phyloP scores from a whole-genome alignment of 208 protist genomes.

The Herpetomonas samuelpessoai region DNA sequence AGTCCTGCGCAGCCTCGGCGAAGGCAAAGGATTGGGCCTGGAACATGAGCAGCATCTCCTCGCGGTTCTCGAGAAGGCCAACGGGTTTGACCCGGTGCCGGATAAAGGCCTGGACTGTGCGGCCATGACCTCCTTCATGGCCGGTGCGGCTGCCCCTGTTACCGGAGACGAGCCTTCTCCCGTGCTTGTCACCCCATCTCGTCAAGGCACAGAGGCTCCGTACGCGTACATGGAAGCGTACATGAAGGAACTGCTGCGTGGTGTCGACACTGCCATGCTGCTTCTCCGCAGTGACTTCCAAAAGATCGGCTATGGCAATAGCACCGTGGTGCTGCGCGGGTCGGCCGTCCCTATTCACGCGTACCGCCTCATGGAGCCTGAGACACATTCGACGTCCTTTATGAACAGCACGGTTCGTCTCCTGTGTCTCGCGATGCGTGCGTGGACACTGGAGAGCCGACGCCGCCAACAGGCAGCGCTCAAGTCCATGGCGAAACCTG shows the following conservation, averaged over 20 bases:
- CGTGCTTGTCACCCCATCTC: background rate
- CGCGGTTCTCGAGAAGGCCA: background rate
- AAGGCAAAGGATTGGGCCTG: background rate
- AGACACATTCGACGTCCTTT: slow-evolving; percentile 34
- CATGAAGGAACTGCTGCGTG: slow-evolving; percentile 24
- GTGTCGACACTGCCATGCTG: slow-evolving; percentile 15
- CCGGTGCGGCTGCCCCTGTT: background rate
- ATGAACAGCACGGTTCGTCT: slow-evolving; percentile 39
- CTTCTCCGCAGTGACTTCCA: slow-evolving; percentile 27
- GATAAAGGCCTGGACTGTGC: background rate
- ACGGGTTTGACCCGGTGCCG: slow-evolving; percentile 1
- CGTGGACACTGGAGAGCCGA: slow-evolving; percentile 38
- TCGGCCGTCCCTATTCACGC: slow-evolving; percentile 20
- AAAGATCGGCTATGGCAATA: slow-evolving; percentile 12
- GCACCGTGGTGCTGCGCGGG: slow-evolving; percentile 24
- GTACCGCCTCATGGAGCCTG: slow-evolving; percentile 36
- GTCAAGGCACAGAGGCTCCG: slow-evolving; percentile 6
- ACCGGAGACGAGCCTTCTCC: background rate
- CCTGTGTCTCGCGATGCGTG: slow-evolving; percentile 28
- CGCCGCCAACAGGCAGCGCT: slow-evolving; percentile 1
- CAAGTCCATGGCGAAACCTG: background rate
- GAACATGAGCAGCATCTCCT: background rate
- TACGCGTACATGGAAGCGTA: slow-evolving; percentile 22
- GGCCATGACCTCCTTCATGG: background rate
- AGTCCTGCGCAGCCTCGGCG: background rate